Base-by-base conservation (phyloP, 2,329 filamentous ascomycete species). In the Aspergillus pseudoglaucus region DNA sequence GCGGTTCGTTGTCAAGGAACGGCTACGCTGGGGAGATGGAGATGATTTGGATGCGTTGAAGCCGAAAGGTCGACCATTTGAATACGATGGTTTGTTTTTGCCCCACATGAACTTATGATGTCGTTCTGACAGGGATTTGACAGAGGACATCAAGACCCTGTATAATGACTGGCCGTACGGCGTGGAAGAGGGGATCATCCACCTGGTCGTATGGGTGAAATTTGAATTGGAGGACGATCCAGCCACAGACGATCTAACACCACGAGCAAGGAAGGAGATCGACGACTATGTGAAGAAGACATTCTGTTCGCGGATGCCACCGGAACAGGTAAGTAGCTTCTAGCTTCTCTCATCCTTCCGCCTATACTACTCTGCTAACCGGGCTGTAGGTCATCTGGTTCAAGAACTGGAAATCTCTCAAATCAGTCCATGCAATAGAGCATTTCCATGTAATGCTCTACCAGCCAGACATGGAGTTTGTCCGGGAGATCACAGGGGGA, bases 121-220 rank as follows among this genome's bases (percentile, higher is more conserved):
- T 43, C 25, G 41, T 14, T 10, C 22, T 43, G 32, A 43, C 23
- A 14, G 15, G 22, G 12, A n/a, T 43, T 12, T 10, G 32, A 38
- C 52, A 76, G 76, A 71, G 42, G 85, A 93, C 60, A 71, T 84
- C 59, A 89, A 83, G 66, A 83, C 95, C 42, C 67, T 95, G 37
- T 81, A 80, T 69, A 97, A 97, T 63, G 90, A 97, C 75, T 96
- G 90, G 88, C 91, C 91, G 0, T 97, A 96, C 61, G 90, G 88
- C 0, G 76, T 96, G 46, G 88, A 93, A 58, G 63, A 74, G 42
- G 76, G 79, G 45, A 90, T 95, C 54, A 80, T 88, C 14, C 91
- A 96, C 64, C 74, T 96, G 2, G 88, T 95, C 4, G 82, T 95
- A 10, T 97, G 91, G 91, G 93, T 87, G 42, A 95, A 95, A 68